phyloP scores from a whole-genome alignment of 148 eudicot genomes.

The Limonium bicolor region DNA sequence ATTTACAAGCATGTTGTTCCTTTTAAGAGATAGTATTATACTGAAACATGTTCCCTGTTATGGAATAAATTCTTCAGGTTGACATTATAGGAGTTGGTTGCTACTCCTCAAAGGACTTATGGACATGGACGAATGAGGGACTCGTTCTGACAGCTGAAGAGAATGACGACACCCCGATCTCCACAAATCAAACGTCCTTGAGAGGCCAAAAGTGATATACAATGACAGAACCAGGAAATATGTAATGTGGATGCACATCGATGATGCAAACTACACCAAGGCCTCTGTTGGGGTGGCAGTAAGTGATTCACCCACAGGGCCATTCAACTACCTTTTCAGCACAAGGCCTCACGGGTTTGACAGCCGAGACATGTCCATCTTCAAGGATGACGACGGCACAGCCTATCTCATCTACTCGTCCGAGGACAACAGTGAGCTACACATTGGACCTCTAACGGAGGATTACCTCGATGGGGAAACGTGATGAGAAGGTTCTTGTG shows the following conservation, averaged over 20 bases:
- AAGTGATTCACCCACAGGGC: slow-evolving; percentile 64
- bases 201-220: slow-evolving; percentile 87
- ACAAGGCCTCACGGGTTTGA: slow-evolving; percentile 76
- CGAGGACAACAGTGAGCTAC: slow-evolving; percentile 84
- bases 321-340: slow-evolving; percentile 74
- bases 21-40: too few species aligned
- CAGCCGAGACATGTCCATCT: slow-evolving; percentile 86
- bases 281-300: slow-evolving; percentile 76
- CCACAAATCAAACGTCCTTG: slow-evolving; percentile 80
- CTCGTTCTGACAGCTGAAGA: slow-evolving; percentile 78
- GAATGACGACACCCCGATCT: slow-evolving; percentile 69
- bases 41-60: too few species aligned
- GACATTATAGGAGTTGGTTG: slow-evolving; percentile 93
- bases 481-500: slow-evolving; percentile 51
- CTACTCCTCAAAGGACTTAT: slow-evolving; percentile 91
- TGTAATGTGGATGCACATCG: slow-evolving; percentile 99
- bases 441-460: slow-evolving; percentile 61
- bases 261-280: slow-evolving; percentile 79
- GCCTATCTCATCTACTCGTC: slow-evolving; percentile 90
- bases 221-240: slow-evolving; percentile 58
- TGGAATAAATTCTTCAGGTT: slow-evolving; percentile 60
- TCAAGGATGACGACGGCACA: slow-evolving; percentile 73
- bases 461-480: slow-evolving; percentile 62
- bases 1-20: too few species aligned
- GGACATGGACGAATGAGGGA: slow-evolving; percentile 97